Conservation (phyloP, 2,329 filamentous ascomycete genomes). For the Emergomyces pasteurianus region DNA sequence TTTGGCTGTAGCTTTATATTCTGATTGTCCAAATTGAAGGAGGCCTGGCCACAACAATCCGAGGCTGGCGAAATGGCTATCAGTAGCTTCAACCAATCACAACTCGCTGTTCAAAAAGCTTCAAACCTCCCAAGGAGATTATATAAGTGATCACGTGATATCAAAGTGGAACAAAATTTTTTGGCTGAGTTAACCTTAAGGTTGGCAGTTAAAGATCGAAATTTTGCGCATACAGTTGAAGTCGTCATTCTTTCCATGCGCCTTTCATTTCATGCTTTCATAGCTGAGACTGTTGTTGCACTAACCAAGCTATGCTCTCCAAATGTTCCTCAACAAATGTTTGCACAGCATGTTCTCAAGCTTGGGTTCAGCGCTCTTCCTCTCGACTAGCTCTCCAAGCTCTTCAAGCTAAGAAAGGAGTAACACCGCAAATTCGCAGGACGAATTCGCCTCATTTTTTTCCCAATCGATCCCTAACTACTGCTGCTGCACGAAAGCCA, state of each 20-base stretch:
- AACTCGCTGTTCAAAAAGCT: not conserved
- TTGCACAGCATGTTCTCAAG: slow-evolving; percentile 18
- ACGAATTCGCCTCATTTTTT: not conserved
- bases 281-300: not conserved
- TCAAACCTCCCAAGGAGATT: not conserved
- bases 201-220: no score
- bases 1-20: not conserved
- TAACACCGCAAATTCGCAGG: slow-evolving; percentile 9
- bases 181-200: not conserved
- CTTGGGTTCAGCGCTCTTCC: slow-evolving; percentile 16
- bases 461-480: not conserved
- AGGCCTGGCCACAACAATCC: not conserved
- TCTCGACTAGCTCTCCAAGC: slow-evolving; percentile 13
- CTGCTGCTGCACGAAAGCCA: not conserved
- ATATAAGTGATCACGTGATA: not conserved
- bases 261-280: not conserved
- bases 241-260: not conserved
- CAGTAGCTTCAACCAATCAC: not conserved
- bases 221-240: not conserved
- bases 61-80: not conserved
- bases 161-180: not conserved
- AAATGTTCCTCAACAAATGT: slow-evolving; percentile 20
- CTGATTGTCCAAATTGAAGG: not conserved
- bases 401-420: slow-evolving; percentile 14
- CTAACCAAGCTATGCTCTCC: slow-evolving; percentile 21